Evolutionary conservation across 2,329 filamentous ascomycete genomes (phyloP), one percentile per base, ranked within the genome.

Genomic region (Epichloe sibirici): DNA sequence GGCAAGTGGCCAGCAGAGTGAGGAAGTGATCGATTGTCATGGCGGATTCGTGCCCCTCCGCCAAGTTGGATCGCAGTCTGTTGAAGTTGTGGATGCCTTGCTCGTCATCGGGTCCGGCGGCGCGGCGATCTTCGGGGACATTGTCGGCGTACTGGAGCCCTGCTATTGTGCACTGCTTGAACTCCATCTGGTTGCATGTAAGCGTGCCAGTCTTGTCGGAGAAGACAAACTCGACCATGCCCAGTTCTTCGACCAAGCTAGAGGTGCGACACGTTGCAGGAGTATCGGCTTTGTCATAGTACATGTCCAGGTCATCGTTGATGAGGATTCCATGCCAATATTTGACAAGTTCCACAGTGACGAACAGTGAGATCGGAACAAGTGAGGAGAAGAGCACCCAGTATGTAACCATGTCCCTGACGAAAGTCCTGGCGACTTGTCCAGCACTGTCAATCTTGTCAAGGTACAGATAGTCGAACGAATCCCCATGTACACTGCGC

Each of bases 151-250:
- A 98, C 69, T 95, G 91, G 51, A 97, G 84, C 28, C 93, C 93
- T 28, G 82, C 88, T 63, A 98, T 97, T 0, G 87, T 86, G 63
- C 88, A 94, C 68, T 97, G 90, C 65, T 90, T 90, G 69, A 97
- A 98, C 68, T 97, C 91, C 93, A 98, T 97, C 77, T 89, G 84
- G 65, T 97, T 97, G 71, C 90, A 95, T n/a, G 91, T 97, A 62
- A 97, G 74, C 4, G 91, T 97, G 44, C 91, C 91, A 1, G 91
- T 97, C 74, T 97, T 97, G 74, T 97, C 91, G 0, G 90, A 96
- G 67, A 98, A 98, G 57, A 98, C 93, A 63, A 94, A 98, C 64
- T 97, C 93, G 45, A 98, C 94, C 78, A 97, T 95, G 52, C 93
- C 93, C 45, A 98, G 73, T 65, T 98, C 94, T 71, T 98, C 93